A percentile compares a stretch with the other conserved stretches of the same genome.
Conservation (phyloP, 495 filamentous ascomycete genomes). For the Aspergillus sclerotiicarbonarius region DNA sequence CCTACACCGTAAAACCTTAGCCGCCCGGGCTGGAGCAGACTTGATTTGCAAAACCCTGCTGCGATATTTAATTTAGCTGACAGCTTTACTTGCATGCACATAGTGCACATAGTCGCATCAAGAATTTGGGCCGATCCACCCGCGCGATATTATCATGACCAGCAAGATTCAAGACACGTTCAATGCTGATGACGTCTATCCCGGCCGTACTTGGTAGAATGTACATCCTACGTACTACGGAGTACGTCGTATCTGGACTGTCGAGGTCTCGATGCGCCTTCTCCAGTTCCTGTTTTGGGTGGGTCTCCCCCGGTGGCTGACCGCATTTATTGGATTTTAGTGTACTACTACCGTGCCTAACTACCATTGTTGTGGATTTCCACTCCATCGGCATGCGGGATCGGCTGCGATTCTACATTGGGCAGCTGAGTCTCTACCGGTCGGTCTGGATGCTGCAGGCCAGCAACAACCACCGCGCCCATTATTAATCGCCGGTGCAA, state of each 20-base stretch:
- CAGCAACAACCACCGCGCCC: background rate
- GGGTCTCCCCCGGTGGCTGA: too few relatives aligned
- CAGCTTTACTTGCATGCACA: background rate
- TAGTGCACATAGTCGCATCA: background rate
- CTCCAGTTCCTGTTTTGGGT: too few relatives aligned
- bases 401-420: slow-evolving; percentile 12
- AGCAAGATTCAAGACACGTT: background rate
- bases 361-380: background rate
- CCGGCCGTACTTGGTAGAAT: background rate
- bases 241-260: too few relatives aligned
- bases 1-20: too few relatives aligned
- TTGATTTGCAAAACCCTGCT: background rate
- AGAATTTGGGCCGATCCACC: background rate
- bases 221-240: too few relatives aligned
- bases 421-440: slow-evolving; percentile 12
- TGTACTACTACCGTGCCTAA: too few relatives aligned
- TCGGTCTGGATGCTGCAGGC: background rate
- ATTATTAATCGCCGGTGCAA: background rate
- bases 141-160: background rate
- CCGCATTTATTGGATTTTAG: too few relatives aligned
- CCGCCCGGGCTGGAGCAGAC: too few relatives aligned
- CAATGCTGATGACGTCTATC: background rate
- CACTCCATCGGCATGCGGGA: slow-evolving; percentile 8
- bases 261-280: too few relatives aligned
- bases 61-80: background rate